Conservation (phyloP, 108 stramenopile genomes). For the Epithemia pelagica region DNA sequence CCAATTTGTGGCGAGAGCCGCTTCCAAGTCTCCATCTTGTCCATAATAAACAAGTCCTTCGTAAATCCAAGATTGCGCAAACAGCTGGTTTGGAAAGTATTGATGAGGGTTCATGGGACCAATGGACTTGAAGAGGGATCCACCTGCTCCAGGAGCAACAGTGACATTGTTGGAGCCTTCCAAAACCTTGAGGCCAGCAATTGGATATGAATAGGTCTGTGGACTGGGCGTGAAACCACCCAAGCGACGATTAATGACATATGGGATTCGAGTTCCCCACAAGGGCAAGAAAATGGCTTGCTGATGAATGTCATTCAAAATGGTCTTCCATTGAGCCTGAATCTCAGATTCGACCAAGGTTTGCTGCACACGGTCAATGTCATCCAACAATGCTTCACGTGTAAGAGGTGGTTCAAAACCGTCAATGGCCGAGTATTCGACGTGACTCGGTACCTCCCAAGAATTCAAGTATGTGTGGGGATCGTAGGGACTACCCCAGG, state of each 20-base stretch:
- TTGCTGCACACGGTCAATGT: conserved; percentile 35
- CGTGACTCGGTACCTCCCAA: conserved; percentile 39
- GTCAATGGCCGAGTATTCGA: conserved; percentile 39
- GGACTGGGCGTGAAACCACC: conserved; percentile 28
- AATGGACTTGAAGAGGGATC: conserved; percentile 30
- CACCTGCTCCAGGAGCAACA: conserved; percentile 38
- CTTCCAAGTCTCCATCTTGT: conserved; percentile 40
- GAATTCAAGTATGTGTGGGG: conserved; percentile 48
- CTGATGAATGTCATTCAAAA: conserved; percentile 44
- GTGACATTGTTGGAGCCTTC: conserved; percentile 34
- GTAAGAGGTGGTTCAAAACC: conserved; percentile 35
- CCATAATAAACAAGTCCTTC: conserved; percentile 60
- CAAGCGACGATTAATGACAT: conserved; percentile 53
- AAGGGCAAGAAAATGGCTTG: conserved; percentile 49
- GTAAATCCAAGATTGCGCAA: conserved; percentile 51
- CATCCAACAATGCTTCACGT: conserved; percentile 25
- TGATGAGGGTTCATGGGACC: conserved; percentile 54
- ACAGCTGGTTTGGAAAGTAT: conserved; percentile 52
- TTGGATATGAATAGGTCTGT: conserved; percentile 34
- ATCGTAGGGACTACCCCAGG: conserved; percentile 65
- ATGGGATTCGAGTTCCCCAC: conserved; percentile 51
- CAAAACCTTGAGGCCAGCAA: conserved; percentile 23
- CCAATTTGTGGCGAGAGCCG: conserved; percentile 49
- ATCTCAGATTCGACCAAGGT: conserved; percentile 13
- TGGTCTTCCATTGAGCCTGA: conserved; percentile 29